Base-by-base conservation (phyloP, 148 eudicot species). In the Beta vulgaris region DNA sequence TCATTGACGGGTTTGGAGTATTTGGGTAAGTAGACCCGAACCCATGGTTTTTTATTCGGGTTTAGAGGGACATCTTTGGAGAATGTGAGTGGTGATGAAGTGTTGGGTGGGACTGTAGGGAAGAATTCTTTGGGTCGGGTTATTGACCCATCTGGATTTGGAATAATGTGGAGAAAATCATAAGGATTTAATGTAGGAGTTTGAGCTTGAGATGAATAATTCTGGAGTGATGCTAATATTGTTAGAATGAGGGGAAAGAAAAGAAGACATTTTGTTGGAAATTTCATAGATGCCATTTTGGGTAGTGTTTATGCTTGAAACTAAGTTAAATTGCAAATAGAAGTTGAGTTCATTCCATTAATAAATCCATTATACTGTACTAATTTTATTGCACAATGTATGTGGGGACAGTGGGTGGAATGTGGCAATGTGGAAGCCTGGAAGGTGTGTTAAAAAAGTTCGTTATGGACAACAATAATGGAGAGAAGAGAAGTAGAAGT, bases 1-100 rank as follows among this genome's bases (percentile, higher is more conserved):
- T 31, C 54, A 0, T 3, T 6, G 8, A 42, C 12, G 63, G 44
- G 59, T 4, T 15, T 15, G 8, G 16, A 1, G 35, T 51, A 11
- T 29, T 18, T 25, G 40, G 84, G 79, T 31, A 82, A 61, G 78
- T 58, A 82, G 68, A 74, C 28, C 36, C 84, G 84, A 69, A 62
- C 61, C 76, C 75, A 81, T 14, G 81, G 78, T 21, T 73, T 62
- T 58, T 62, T 76, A 18, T 25, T 12, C 1, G 66, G 76, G 63
- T 82, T 75, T 0, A 78, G 58, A 31, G 58, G 72, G 36, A 68
- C 35, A 55, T 82, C 84, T 54, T 69, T 74, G 31, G 84, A 77
- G 68, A 73, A 19, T 6, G 77, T 21, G 5, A 49, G 34, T 4
- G 57, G 3, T 2, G 40, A 21, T 14, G 73, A 31, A 21, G 76